Conservation (phyloP, 345 rosid species). For the Cardamine occulta region DNA sequence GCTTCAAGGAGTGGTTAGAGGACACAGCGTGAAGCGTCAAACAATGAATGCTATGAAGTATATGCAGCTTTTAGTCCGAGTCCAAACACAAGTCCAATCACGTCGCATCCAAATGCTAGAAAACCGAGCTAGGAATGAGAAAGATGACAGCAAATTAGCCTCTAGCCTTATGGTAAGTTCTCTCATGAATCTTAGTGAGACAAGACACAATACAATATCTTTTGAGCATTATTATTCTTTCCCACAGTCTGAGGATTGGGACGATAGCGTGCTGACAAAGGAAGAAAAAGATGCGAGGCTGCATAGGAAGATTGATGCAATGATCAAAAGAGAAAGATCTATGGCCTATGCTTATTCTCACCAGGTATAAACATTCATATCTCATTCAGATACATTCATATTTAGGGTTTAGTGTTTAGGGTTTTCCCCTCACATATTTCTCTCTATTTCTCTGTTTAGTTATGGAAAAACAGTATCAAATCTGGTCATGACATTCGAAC, state of each 20-base stretch:
- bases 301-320: slow-evolving; percentile 80
- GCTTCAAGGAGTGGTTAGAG: slow-evolving; percentile 96
- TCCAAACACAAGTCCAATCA: slow-evolving; percentile 95
- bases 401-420: background rate
- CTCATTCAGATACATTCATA: too few relatives aligned
- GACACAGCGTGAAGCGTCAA: slow-evolving; percentile 89
- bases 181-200: background rate
- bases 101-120: slow-evolving; percentile 91
- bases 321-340: slow-evolving; percentile 83
- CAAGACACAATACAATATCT: too few relatives aligned
- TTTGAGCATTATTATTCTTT: background rate
- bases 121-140: slow-evolving; percentile 66
- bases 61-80: slow-evolving; percentile 91
- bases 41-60: slow-evolving; percentile 85
- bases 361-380: slow-evolving; percentile 55
- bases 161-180: slow-evolving; percentile 47
- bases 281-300: slow-evolving; percentile 75
- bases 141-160: slow-evolving; percentile 57
- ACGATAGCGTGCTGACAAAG: slow-evolving; percentile 75
- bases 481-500: slow-evolving; percentile 63
- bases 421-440: background rate
- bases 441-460: slow-evolving; percentile 41
- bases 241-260: slow-evolving; percentile 82
- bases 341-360: slow-evolving; percentile 90
- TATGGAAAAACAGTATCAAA: slow-evolving; percentile 64